Evolutionary conservation across 768 basidiomycete genomes (phyloP), one percentile per base, ranked within the genome.

Genomic region (Cystobasidium tubakii): DNA sequence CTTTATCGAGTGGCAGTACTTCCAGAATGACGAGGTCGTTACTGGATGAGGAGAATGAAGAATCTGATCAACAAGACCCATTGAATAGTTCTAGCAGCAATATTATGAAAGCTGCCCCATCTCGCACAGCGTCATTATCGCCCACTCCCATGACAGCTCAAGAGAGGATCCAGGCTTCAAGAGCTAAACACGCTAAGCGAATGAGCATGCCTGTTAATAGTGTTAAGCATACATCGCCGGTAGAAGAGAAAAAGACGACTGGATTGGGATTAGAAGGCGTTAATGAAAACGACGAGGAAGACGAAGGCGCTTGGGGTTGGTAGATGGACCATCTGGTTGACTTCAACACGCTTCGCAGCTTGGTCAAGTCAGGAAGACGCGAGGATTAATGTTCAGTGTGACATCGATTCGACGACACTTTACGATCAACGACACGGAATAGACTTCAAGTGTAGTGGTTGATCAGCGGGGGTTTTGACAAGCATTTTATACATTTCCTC

Each of bases 231-330:
- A 4, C 15, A 13, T 21, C 53, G 25, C 69, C 36, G 25, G 33
- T 13, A 31, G 15, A 42, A 23, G 34, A 27, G 25, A 27, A 27
- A 17, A 27, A 27, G 27, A 27, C 57, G 21, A 27, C 29, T 7
- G 69, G 69, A 60, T 44, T 71, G 19, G 69, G 69, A 53, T 44
- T 71, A 13, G 69, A 53, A 21, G 33, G 33, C n/a, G 46, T 71
- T 13, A 60, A 36, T 42, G 69, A 71, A 36, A 55, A 60, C n/a
- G 69, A 71, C 6, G 69, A 53, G 33, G 69, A 71, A 29, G 50
- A 43, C 27, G 69, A 71, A n/a, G 55, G 55, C 34, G 31, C 50
- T 44, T 71, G 69, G 69, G 69, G 69, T 7, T 71, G 69, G 69
- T 71, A 42, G 27, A 71, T 60, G 27, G 4, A 23, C 53, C n/a